These are phyloP conservation scores for Trypethelium eluteriae DNA, from an alignment of 495 filamentous ascomycete genomes.

Conservation along the genomic window DNA sequence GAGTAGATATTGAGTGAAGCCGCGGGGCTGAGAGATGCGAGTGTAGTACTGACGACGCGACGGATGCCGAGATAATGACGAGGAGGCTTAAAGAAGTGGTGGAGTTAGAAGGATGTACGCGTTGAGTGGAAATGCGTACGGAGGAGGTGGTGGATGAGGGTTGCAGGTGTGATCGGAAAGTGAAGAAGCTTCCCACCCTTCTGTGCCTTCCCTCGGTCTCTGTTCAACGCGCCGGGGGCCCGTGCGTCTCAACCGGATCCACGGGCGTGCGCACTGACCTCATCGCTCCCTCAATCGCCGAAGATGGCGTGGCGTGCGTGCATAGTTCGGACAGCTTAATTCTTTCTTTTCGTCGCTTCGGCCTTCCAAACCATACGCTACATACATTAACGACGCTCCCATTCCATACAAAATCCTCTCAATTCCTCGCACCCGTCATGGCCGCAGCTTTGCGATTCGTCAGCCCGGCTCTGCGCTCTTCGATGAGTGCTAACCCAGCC, in stretches of 20 bases:
- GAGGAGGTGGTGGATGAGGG: too few species aligned
- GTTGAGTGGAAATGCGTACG: too few species aligned
- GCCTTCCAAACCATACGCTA: not conserved
- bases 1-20: not conserved
- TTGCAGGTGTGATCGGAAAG: not conserved
- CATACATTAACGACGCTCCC: not conserved
- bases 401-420: constrained; percentile 24
- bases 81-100: not conserved
- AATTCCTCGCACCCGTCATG: constrained; percentile 49
- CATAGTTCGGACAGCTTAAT: not conserved
- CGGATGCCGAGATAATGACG: not conserved
- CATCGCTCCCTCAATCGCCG: not conserved
- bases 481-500: constrained; percentile 47
- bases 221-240: not conserved
- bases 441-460: constrained; percentile 70
- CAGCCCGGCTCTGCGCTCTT: constrained; percentile 66
- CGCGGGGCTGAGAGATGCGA: not conserved
- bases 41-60: not conserved
- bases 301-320: not conserved
- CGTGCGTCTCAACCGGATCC: too few species aligned
- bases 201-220: not conserved
- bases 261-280: constrained; percentile 1
- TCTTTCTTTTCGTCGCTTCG: constrained; percentile 10
- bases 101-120: not conserved
- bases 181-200: too few species aligned